phyloP scores from a whole-genome alignment of 306 rosid genomes.

The Carpinus viminea region DNA sequence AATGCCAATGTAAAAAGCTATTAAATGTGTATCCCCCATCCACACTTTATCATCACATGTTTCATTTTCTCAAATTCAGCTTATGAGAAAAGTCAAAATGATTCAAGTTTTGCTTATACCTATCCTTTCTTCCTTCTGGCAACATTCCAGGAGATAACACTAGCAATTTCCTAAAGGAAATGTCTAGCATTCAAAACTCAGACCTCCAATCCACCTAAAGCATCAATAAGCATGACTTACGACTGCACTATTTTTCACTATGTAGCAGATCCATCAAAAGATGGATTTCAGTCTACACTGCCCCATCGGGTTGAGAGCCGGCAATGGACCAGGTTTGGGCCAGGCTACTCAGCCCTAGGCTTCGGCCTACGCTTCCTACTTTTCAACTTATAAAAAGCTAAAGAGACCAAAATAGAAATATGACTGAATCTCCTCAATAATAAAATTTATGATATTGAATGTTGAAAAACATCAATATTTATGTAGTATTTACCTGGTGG shows the following conservation, averaged over 20 bases:
- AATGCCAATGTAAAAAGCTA: background rate
- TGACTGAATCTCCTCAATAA: background rate
- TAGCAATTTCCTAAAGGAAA: background rate
- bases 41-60: background rate
- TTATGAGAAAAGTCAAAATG: background rate
- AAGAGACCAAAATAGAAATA: background rate
- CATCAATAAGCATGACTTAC: background rate
- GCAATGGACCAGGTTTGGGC: no score
- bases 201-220: background rate
- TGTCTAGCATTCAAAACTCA: background rate
- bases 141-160: background rate
- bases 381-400: background rate
- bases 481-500: conserved; percentile 53
- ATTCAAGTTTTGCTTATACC: background rate
- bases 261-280: no score
- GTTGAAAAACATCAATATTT: background rate
- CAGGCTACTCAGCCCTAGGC: background rate
- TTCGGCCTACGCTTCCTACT: background rate
- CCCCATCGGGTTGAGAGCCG: no score
- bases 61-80: background rate
- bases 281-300: no score
- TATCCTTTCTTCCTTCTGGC: background rate
- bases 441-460: background rate
- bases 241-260: background rate
- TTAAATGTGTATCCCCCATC: background rate